Conservation (phyloP, 352 stramenopile genomes). For the Thraustotheca clavata region DNA sequence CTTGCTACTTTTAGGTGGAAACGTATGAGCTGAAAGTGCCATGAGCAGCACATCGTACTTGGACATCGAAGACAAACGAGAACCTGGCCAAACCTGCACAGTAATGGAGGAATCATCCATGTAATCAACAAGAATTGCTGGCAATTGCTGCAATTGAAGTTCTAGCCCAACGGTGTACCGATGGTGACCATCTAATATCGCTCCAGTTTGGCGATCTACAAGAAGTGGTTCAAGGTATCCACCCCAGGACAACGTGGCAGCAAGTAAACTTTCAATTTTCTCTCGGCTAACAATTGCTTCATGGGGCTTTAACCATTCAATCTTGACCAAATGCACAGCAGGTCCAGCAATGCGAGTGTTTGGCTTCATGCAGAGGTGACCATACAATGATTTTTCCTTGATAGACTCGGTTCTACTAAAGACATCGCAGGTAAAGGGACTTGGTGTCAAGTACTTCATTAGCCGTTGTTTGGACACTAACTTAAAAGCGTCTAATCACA, state of each 20-base stretch:
- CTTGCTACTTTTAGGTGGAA: slow-evolving; percentile 26
- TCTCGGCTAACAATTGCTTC: slow-evolving; percentile 22
- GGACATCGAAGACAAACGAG: not conserved
- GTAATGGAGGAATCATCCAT: slow-evolving; percentile 17
- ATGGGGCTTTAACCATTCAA: slow-evolving; percentile 28
- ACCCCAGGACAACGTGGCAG: slow-evolving; percentile 18
- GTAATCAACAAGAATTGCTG: slow-evolving; percentile 19
- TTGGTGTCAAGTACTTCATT: no score
- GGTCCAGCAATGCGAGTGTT: not conserved
- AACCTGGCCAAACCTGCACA: slow-evolving; percentile 21
- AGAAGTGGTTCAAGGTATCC: slow-evolving; percentile 21
- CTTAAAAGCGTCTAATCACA: no score
- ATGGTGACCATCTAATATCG: slow-evolving; percentile 23
- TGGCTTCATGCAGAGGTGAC: not conserved
- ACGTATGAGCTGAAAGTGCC: slow-evolving; percentile 19
- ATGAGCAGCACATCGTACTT: slow-evolving; percentile 21
- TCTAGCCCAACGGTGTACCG: slow-evolving; percentile 21
- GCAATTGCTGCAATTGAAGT: slow-evolving; percentile 18
- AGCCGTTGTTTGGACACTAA: no score
- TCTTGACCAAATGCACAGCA: slow-evolving; percentile 60
- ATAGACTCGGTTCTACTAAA: no score
- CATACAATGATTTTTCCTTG: not conserved
- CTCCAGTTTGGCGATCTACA: slow-evolving; percentile 19
- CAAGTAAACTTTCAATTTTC: slow-evolving; percentile 5
- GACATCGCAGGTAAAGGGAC: no score